These are phyloP conservation scores for Trametes cubensis DNA, from an alignment of 768 basidiomycete species.

Conservation along the genomic window DNA sequence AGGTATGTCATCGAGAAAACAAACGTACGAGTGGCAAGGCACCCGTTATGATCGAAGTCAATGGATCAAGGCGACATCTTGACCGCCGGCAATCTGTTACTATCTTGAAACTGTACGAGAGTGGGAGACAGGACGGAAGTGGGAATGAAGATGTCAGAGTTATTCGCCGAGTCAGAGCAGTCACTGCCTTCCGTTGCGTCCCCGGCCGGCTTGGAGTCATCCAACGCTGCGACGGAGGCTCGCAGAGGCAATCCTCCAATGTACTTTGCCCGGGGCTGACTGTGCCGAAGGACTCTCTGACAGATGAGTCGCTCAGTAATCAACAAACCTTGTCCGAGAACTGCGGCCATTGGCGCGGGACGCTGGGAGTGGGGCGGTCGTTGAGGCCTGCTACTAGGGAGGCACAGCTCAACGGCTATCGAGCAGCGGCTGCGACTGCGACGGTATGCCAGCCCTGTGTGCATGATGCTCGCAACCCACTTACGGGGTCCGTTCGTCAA, in stretches of 20 bases:
- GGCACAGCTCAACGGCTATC: not conserved
- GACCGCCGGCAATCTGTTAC: conserved; percentile 8
- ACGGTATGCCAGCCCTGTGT: not conserved
- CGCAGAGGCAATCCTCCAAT: conserved; percentile 9
- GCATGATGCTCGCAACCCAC: not conserved
- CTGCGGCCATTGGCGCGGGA: conserved; percentile 14
- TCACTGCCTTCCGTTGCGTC: conserved; percentile 13
- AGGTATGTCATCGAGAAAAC: conserved; percentile 11
- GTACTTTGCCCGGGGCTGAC: conserved; percentile 6
- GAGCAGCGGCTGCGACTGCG: conserved; percentile 13
- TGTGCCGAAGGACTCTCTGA: conserved; percentile 17
- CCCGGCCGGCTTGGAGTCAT: conserved; percentile 16
- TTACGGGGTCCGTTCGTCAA: not conserved
- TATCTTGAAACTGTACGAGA: conserved; percentile 14
- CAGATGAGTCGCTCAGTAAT: conserved; percentile 21
- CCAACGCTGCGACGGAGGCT: not conserved
- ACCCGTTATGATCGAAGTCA: conserved; percentile 13
- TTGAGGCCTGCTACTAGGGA: too few species aligned
- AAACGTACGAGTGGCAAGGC: conserved; percentile 7
- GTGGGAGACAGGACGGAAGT: conserved; percentile 7
- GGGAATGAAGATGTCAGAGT: conserved; percentile 15
- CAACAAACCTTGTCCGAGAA: conserved; percentile 22
- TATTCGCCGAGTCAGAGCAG: conserved; percentile 22
- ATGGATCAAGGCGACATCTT: conserved; percentile 17
- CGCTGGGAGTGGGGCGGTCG: not conserved